Conservation (phyloP, 106 monocot genomes). For the Cymbidium sinense region DNA sequence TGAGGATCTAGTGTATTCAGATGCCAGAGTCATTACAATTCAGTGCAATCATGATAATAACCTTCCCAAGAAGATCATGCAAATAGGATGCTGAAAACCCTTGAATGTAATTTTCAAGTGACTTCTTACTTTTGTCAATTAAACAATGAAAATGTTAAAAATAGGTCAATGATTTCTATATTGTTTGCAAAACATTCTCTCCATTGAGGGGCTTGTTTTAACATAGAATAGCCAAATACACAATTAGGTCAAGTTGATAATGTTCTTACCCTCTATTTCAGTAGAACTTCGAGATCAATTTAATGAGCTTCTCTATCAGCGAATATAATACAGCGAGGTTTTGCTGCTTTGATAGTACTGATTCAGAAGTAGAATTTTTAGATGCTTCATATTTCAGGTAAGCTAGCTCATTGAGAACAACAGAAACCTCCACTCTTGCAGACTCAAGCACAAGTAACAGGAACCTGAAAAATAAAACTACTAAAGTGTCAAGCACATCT, state of each 20-base stretch:
- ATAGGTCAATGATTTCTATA: neutral
- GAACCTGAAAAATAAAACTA: slow-evolving; percentile 46
- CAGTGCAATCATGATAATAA: neutral
- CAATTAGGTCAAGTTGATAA: slow-evolving; percentile 7
- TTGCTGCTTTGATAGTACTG: slow-evolving; percentile 43
- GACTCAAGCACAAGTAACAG: slow-evolving; percentile 87
- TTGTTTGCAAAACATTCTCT: neutral
- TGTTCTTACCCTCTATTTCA: slow-evolving; percentile 41
- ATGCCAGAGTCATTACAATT: neutral
- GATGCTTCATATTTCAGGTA: slow-evolving; percentile 75
- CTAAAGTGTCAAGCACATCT: slow-evolving; percentile 9
- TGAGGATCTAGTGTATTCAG: neutral
- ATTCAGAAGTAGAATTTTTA: slow-evolving; percentile 35
- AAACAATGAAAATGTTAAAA: neutral
- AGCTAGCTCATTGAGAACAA: slow-evolving; percentile 87
- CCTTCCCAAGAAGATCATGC: neutral
- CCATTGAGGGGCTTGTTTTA: neutral
- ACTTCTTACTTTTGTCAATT: neutral
- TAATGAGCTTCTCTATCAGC: slow-evolving; percentile 86
- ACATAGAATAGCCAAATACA: neutral
- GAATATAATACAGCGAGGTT: slow-evolving; percentile 70
- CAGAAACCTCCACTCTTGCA: slow-evolving; percentile 88
- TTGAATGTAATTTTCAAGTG: neutral
- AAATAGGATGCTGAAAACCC: neutral
- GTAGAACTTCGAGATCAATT: slow-evolving; percentile 50